Percentiles rank a stretch among this genome's conserved stretches.
Evolutionary conservation across 2,329 filamentous ascomycete species (phyloP).

Genomic region (Phialophora expanda): DNA sequence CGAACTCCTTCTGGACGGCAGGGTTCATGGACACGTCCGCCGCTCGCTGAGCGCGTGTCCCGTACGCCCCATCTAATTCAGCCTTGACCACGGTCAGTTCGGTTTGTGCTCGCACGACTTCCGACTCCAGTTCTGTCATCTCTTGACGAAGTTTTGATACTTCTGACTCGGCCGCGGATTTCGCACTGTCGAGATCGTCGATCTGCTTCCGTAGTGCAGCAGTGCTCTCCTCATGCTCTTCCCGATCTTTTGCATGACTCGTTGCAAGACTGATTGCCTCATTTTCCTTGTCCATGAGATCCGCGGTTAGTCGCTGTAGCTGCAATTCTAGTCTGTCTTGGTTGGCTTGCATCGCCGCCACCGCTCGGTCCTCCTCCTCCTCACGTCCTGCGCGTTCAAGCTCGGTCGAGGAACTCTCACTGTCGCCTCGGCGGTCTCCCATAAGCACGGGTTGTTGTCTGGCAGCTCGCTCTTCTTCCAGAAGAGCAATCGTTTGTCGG

Average conservation of each 20-base stretch:
- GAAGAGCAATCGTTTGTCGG: neutral
- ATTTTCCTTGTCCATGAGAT: slow-evolving; percentile 34
- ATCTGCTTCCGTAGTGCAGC: neutral
- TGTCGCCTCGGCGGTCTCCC: slow-evolving; percentile 44
- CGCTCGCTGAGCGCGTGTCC: slow-evolving; percentile 70
- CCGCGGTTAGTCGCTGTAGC: slow-evolving; percentile 32
- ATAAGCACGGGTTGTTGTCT: slow-evolving; percentile 44
- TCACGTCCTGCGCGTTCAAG: slow-evolving; percentile 32
- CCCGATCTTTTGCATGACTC: neutral
- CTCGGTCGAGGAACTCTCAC: slow-evolving; percentile 40
- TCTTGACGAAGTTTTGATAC: slow-evolving; percentile 54
- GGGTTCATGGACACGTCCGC: slow-evolving; percentile 66
- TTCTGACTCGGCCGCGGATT: slow-evolving; percentile 46
- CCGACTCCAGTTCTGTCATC: slow-evolving; percentile 61
- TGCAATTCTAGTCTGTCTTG: slow-evolving; percentile 42
- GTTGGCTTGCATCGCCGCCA: slow-evolving; percentile 35
- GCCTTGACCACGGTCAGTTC: slow-evolving; percentile 89
- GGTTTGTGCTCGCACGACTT: slow-evolving; percentile 69
- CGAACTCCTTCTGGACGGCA: slow-evolving; percentile 64
- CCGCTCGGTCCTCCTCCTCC: slow-evolving; percentile 33
- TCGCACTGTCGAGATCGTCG: slow-evolving; percentile 39
- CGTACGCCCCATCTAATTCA: slow-evolving; percentile 94
- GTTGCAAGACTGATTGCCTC: slow-evolving; percentile 20
- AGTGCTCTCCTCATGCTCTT: neutral
- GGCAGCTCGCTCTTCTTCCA: neutral